Base-by-base conservation (phyloP, 2,329 filamentous ascomycete genomes). In the Metarhizium guizhouense region DNA sequence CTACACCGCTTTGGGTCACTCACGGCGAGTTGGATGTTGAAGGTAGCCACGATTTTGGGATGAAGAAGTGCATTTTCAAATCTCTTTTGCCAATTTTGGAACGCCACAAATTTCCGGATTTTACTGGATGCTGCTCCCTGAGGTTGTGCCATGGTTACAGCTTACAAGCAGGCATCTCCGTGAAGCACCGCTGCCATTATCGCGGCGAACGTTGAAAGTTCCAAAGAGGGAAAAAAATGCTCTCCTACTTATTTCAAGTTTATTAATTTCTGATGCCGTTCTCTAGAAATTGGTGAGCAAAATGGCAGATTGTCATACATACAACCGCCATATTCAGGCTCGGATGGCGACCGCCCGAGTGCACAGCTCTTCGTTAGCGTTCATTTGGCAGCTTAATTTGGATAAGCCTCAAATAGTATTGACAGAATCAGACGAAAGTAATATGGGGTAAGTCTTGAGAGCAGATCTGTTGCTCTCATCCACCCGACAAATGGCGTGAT, bases 401-500 rank as follows among this genome's bases (percentile, higher is more conserved):
- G 6, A 32, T 8, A 45, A 47, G 29, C 18, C 36, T 45, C 20
- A 32, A 30, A 53, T 25, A 25, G 25, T 4, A 34, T 4, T 2
- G 13, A 52, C 40, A 10, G n/a, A 20, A 10, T 52, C 6, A 45
- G 40, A 45, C 25, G 43, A 52, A 6, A 7, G n/a, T 2, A 3
- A 11, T 52, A 16, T 11, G 16, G 25, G 13, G 40, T 16, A 30
- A 52, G 14, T 32, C 29, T 25, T 25, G 25, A 52, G 25, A 25
- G 29, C 36, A 42, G 30, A 20, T 25, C 13, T 25, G 34, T 32
- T 43, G n/a, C 18, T 25, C 8, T 25, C 20, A 32, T 16, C 4
- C n/a, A 40, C 51, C 38, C 10, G 51, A 34, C 51, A 18, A 30
- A 52, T 47, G 29, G 51, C 51, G 51, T 52, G 25, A 52, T 52